Evolutionary conservation across 345 rosid species (phyloP), one percentile per base, ranked within the genome.

Genomic region (Raphanus sativus): DNA sequence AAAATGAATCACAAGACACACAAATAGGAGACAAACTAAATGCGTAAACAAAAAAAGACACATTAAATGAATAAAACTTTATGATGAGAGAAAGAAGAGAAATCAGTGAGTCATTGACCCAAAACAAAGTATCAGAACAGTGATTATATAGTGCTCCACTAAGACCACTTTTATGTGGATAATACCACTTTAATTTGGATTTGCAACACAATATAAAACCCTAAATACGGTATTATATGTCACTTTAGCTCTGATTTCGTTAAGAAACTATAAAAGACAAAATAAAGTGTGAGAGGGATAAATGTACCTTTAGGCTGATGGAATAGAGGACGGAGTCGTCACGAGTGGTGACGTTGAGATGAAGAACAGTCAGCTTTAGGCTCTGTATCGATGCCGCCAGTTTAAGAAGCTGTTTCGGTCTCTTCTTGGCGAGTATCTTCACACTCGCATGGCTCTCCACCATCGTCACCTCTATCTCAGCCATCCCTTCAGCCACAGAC

Each of bases 381-480:
- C 72, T 71, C 77, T 93, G 97, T 55, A 93, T 75, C 3, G 86
- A 87, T 10, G 88, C 81, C 26, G 89, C 88, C 74, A 91, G 70
- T 70, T 83, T 89, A 83, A 91, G 72, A 74, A 91, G 93, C 87
- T 93, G 97, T 69, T 81, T 81, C 3, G 95, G 96, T 70, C 77
- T 80, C 84, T 83, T 91, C 88, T 87, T 85, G 0, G 88, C 80
- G 5, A 86, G 87, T 71, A 93, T 91, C 86, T 89, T 93, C 24
- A 93, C 64, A 77, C 85, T 88, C 29, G 97, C 98, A 75, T 93
- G 92, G 74, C 87, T 89, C 84, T 93, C 98, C 73, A 86, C 89
- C 97, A 91, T 86, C 5, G 87, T 87, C 84, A 93, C 98, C 77
- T 93, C 96, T 60, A 93, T 91, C 81, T 93, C 98, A n/a, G 92